Evolutionary conservation across 805 yeast species (phyloP).

Genomic region (Sugiyamaella floridensis): DNA sequence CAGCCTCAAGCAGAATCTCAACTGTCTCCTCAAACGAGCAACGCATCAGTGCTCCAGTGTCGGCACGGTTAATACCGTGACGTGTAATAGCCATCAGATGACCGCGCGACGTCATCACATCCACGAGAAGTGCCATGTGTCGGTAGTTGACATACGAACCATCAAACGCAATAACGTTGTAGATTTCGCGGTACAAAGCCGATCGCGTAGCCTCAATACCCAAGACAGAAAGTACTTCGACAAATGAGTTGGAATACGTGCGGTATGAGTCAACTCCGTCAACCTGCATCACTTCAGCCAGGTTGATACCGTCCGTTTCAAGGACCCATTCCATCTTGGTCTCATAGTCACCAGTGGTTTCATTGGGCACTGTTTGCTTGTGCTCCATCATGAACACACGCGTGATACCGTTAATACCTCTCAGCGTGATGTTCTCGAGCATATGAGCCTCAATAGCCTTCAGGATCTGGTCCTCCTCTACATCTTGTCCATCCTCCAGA

Average conservation of each 20-base stretch:
- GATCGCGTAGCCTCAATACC: constrained; percentile 99
- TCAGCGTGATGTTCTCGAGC: constrained; percentile 87
- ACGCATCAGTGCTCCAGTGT: constrained; percentile 98
- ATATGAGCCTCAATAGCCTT: constrained; percentile 92
- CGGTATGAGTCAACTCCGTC: constrained; percentile 90
- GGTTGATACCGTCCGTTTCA: constrained; percentile 97
- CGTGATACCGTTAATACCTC: constrained; percentile 92
- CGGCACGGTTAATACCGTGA: constrained; percentile 98
- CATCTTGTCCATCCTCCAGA: constrained; percentile 86
- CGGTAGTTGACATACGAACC: constrained; percentile 99
- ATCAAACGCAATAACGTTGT: constrained; percentile 97
- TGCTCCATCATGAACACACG: constrained; percentile 62
- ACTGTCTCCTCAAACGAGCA: constrained; percentile 99
- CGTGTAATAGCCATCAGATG: constrained; percentile 98
- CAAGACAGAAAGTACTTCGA: constrained; percentile 85
- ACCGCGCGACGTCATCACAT: constrained; percentile 98
- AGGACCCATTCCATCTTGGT: constrained; percentile 96
- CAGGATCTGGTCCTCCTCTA: constrained; percentile 94
- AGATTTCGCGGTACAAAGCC: constrained; percentile 87
- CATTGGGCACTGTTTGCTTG: constrained; percentile 40
- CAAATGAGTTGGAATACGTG: constrained; percentile 93
- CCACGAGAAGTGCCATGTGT: constrained; percentile 95
- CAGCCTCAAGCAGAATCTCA: constrained; percentile 94
- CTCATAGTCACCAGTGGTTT: constrained; percentile 75
- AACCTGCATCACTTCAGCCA: constrained; percentile 89